Evolutionary conservation across 2,329 filamentous ascomycete genomes (phyloP).

Genomic region (Lasiodiplodia sp.): DNA sequence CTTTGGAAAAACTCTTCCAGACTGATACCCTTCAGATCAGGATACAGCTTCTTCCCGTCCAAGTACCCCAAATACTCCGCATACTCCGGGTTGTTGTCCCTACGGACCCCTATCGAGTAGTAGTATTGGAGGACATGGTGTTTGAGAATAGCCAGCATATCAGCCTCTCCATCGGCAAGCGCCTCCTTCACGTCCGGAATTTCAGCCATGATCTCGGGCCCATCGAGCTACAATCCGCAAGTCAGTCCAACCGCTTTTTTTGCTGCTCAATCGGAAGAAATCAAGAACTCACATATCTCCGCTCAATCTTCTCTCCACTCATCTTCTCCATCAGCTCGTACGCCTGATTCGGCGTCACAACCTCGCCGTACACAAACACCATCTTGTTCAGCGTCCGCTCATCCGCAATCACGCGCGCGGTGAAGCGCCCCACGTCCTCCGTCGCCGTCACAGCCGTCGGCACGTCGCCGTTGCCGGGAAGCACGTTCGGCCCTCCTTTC

Average conservation of each 20-base stretch:
- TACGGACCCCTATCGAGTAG: slow-evolving; percentile 56
- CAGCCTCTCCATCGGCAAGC: not conserved
- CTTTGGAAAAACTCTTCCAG: slow-evolving; percentile 50
- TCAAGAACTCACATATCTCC: slow-evolving; percentile 45
- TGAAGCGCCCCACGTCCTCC: slow-evolving; percentile 60
- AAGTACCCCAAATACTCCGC: slow-evolving; percentile 64
- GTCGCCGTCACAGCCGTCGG: slow-evolving; percentile 56
- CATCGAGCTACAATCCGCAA: not conserved
- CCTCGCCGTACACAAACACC: slow-evolving; percentile 59
- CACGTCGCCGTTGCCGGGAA: slow-evolving; percentile 45
- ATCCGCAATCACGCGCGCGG: slow-evolving; percentile 60
- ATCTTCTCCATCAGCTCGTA: slow-evolving; percentile 55
- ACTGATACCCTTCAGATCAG: slow-evolving; percentile 48
- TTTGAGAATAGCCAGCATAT: not conserved
- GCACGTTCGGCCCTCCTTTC: not conserved
- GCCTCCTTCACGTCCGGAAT: not conserved
- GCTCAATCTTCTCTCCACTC: slow-evolving; percentile 57
- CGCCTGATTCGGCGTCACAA: slow-evolving; percentile 56
- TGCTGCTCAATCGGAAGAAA: not conserved
- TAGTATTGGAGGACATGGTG: slow-evolving; percentile 50
- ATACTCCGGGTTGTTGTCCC: slow-evolving; percentile 61
- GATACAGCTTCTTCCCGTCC: slow-evolving; percentile 61
- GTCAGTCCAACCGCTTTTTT: not conserved
- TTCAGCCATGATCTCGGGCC: not conserved
- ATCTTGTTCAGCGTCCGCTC: slow-evolving; percentile 61